phyloP scores from a whole-genome alignment of 2,329 filamentous ascomycete species.

The Paecilomyces formosus region DNA sequence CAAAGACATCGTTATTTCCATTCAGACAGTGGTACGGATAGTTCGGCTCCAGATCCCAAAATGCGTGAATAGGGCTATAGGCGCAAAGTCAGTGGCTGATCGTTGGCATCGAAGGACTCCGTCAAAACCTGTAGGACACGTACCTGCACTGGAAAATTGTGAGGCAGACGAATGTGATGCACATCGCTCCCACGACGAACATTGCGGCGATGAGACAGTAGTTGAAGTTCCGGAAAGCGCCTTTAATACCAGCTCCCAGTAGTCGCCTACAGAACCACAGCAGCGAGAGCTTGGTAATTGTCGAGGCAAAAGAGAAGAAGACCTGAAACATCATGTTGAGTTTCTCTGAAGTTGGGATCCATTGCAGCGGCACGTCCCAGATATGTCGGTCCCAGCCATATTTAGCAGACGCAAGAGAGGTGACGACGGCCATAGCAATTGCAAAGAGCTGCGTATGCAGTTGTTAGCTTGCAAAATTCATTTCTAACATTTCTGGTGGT shows the following conservation, averaged over 20 bases:
- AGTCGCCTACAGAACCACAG: slow-evolving; percentile 29
- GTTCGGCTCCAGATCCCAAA: slow-evolving; percentile 21
- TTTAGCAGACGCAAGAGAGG: slow-evolving; percentile 22
- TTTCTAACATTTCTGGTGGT: background rate
- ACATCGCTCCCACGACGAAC: slow-evolving; percentile 22
- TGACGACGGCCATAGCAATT: slow-evolving; percentile 27
- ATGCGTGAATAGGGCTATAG: slow-evolving; percentile 23
- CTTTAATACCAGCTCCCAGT: slow-evolving; percentile 20
- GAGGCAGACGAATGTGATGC: slow-evolving; percentile 22
- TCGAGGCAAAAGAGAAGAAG: background rate
- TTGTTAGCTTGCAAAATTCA: slow-evolving; percentile 2
- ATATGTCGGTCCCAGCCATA: slow-evolving; percentile 34
- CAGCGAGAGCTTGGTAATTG: slow-evolving; percentile 30
- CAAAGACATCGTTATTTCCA: slow-evolving; percentile 21
- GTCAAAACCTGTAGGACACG: slow-evolving; percentile 10
- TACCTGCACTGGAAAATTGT: slow-evolving; percentile 36
- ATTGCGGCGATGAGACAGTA: slow-evolving; percentile 18
- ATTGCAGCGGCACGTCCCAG: slow-evolving; percentile 30
- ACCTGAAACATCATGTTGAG: slow-evolving; percentile 30
- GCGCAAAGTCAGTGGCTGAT: slow-evolving; percentile 4
- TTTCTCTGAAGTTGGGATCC: slow-evolving; percentile 24
- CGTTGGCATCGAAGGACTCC: background rate
- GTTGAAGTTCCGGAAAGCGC: slow-evolving; percentile 19
- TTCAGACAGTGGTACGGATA: slow-evolving; percentile 22
- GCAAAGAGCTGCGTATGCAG: slow-evolving; percentile 18